A percentile compares a stretch with the other conserved stretches of the same genome.
These are phyloP conservation scores for Steccherinum ochraceum DNA, from an alignment of 768 basidiomycete species.

Conservation along the genomic window DNA sequence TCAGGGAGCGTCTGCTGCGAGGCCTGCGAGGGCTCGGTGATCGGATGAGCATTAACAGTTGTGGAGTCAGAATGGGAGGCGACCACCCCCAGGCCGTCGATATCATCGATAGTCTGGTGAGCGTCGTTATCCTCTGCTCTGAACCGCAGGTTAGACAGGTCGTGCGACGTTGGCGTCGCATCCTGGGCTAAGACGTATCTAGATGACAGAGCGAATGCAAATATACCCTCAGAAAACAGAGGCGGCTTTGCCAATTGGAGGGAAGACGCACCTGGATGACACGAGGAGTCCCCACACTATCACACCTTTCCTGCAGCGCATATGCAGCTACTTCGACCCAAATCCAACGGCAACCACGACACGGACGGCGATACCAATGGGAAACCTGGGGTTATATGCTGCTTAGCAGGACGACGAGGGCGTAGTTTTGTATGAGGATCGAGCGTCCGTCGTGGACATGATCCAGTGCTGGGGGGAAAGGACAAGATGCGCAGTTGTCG, in stretches of 20 bases:
- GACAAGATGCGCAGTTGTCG: no score
- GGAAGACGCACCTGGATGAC: neutral
- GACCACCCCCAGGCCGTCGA: neutral
- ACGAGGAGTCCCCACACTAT: neutral
- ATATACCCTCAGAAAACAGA: neutral
- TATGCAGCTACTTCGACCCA: neutral
- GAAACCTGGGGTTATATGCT: no score
- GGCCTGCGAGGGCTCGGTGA: no score
- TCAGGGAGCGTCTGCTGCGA: neutral
- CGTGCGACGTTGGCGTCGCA: neutral
- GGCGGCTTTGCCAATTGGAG: no score
- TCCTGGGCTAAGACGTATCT: neutral
- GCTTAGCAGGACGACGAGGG: no score
- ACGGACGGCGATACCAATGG: no score
- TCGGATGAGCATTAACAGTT: no score
- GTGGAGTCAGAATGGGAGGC: no score
- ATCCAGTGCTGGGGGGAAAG: neutral
- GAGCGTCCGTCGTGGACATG: neutral
- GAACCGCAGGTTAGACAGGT: neutral
- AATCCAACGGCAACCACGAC: neutral
- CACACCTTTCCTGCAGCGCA: neutral
- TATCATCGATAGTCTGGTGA: neutral
- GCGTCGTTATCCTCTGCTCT: neutral
- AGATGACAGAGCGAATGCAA: neutral
- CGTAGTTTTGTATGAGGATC: neutral